Evolutionary conservation across 352 stramenopile species (phyloP), one percentile per base, ranked within the genome.

Genomic region (Sclerospora graminicola): DNA sequence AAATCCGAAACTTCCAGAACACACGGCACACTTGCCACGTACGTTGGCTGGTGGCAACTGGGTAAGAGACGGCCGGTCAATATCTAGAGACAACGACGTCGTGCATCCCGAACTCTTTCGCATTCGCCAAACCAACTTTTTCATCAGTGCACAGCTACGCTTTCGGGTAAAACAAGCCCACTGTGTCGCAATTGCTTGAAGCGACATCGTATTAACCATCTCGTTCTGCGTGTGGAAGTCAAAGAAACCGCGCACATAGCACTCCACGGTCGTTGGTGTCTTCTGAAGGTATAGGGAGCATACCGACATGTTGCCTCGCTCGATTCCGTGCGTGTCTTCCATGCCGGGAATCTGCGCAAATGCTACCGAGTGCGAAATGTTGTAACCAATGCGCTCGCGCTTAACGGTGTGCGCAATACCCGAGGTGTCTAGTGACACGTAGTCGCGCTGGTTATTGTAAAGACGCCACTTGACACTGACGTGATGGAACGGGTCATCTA

Each of bases 401-500:
- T 50, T 46, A 9, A 36, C 27, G 10, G 38, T 24, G 23, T 49
- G 15, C n/a, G n/a, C 31, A 14, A 77, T 58, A 10, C 65, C 65
- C 11, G 56, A 70, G 10, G 59, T 45, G 32, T 73, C 59, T 8
- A 73, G 42, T 5, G 45, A 62, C 13, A 67, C 55, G 29, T 60
- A 69, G 46, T 69, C 63, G 38, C 55, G 48, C 8, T 37, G 21
- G 21, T 26, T 32, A 7, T 66, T 48, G 18, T 69, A 71, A 5
- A 69, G 43, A 10, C 57, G 45, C 60, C 64, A 71, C 41, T 69
- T 71, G 23, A 69, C 43, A 2, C 48, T 48, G n/a, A 71, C 48
- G 10, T 55, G 48, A 19, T 60, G 64, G 37, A 82, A 85, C 20
- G 73, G 73, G 44, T 79, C 57, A 27, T 79, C 65, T 8, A 56